Percentiles rank a stretch among this genome's conserved stretches.
Conservation (phyloP, 179 eudicot species). For the Amaranthus tricolor region DNA sequence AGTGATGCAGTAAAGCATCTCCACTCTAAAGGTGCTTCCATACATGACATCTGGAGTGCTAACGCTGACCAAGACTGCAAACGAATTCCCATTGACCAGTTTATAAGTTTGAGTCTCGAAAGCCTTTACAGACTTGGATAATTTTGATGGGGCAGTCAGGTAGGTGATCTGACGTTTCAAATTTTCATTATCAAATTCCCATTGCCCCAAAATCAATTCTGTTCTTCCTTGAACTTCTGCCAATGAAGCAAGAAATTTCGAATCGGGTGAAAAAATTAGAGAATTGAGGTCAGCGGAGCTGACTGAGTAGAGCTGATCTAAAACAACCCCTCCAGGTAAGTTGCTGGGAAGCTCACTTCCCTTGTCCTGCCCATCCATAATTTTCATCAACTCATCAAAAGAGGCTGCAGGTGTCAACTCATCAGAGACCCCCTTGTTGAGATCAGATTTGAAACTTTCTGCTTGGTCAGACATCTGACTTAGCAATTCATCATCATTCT, state of each 20-base stretch:
- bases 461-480: slow-evolving; percentile 35
- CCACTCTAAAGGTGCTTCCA: slow-evolving; percentile 67
- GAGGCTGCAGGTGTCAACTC: slow-evolving; percentile 40
- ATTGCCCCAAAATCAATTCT: slow-evolving; percentile 54
- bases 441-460: slow-evolving; percentile 39
- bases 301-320: slow-evolving; percentile 59
- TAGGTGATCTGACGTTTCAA: slow-evolving; percentile 62
- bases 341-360: slow-evolving; percentile 60
- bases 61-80: slow-evolving; percentile 60
- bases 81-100: slow-evolving; percentile 67
- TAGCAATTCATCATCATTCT: slow-evolving; percentile 40
- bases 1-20: slow-evolving; percentile 65
- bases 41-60: slow-evolving; percentile 93
- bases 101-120: slow-evolving; percentile 80
- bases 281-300: slow-evolving; percentile 62
- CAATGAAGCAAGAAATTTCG: slow-evolving; percentile 40
- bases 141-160: slow-evolving; percentile 59
- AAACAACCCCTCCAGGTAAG: slow-evolving; percentile 65
- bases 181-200: slow-evolving; percentile 57
- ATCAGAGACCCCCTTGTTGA: slow-evolving; percentile 32
- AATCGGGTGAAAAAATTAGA: slow-evolving; percentile 71
- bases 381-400: slow-evolving; percentile 64
- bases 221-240: slow-evolving; percentile 60
- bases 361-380: slow-evolving; percentile 50
- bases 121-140: slow-evolving; percentile 74